These are phyloP conservation scores for Clitopilus hobsonii DNA, from an alignment of 768 basidiomycete species.

Conservation along the genomic window DNA sequence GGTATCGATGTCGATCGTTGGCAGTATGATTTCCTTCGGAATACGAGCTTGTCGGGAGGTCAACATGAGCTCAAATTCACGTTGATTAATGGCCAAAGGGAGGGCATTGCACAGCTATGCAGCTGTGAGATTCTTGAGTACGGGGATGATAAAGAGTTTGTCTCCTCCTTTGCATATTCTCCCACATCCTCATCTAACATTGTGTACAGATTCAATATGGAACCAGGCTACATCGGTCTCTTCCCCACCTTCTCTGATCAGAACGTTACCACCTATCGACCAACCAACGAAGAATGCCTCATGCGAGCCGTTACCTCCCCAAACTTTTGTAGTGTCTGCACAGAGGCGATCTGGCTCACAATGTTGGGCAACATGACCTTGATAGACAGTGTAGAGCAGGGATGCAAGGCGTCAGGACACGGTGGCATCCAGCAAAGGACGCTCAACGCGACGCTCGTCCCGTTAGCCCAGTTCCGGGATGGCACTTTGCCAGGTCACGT, in stretches of 20 bases:
- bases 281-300: conserved; percentile 78
- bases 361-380: conserved; percentile 56
- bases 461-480: conserved; percentile 52
- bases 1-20: conserved; percentile 67
- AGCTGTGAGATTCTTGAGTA: conserved; percentile 73
- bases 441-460: conserved; percentile 47
- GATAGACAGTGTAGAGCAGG: conserved; percentile 48
- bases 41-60: conserved; percentile 38
- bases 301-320: conserved; percentile 72
- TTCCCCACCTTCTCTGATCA: conserved; percentile 74
- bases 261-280: conserved; percentile 67
- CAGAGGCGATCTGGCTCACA: conserved; percentile 69
- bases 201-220: conserved; percentile 49
- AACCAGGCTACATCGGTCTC: conserved; percentile 55
- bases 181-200: neutral
- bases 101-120: conserved; percentile 68
- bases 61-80: conserved; percentile 56
- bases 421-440: conserved; percentile 19
- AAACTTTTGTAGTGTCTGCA: conserved; percentile 71
- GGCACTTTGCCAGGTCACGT: conserved; percentile 16
- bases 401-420: conserved; percentile 24
- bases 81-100: conserved; percentile 39
- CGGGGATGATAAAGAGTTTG: conserved; percentile 58
- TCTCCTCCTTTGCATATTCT: neutral
- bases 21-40: conserved; percentile 61